phyloP scores from a whole-genome alignment of 2,329 filamentous ascomycete genomes.

The Bipolaris gigantea region DNA sequence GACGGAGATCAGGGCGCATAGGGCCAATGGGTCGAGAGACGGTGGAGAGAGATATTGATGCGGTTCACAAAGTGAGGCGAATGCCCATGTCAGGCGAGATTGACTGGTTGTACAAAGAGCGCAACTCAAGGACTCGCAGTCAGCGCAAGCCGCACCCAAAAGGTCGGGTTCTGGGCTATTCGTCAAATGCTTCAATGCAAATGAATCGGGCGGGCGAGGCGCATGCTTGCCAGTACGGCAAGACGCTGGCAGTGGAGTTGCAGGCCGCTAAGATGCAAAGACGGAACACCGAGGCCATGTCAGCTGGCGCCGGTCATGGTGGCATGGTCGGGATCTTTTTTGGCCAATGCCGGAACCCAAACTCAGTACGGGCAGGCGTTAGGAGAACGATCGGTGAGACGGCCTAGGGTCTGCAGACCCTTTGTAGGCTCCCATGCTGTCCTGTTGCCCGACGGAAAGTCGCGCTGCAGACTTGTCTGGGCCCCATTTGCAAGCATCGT shows the following conservation, averaged over 20 bases:
- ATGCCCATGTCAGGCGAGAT: constrained; percentile 15
- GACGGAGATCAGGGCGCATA: constrained; percentile 5
- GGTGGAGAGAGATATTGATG: constrained; percentile 9
- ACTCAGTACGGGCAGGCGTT: constrained; percentile 41
- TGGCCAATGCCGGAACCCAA: constrained; percentile 32
- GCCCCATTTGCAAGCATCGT: constrained; percentile 20
- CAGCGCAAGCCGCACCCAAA: constrained; percentile 2
- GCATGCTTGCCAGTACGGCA: constrained; percentile 6
- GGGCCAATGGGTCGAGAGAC: constrained; percentile 5
- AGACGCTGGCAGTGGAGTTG: constrained; percentile 28
- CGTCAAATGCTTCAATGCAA: constrained; percentile 8
- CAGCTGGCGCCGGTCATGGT: constrained; percentile 16
- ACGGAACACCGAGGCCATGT: constrained; percentile 34
- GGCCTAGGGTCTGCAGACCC: constrained; percentile 17
- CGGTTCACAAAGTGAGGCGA: constrained; percentile 26
- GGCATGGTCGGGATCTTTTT: constrained; percentile 24
- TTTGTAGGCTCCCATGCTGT: not conserved
- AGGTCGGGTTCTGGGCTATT: constrained; percentile 3
- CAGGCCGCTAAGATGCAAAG: constrained; percentile 18
- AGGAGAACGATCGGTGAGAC: constrained; percentile 35
- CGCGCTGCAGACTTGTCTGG: constrained; percentile 9
- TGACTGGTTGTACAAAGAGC: constrained; percentile 9
- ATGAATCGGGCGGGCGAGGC: not conserved
- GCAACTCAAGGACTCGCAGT: constrained; percentile 7
- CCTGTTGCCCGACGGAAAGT: constrained; percentile 4